Conservation (phyloP, 139 green algal species). For the Dunaliella sp. region DNA sequence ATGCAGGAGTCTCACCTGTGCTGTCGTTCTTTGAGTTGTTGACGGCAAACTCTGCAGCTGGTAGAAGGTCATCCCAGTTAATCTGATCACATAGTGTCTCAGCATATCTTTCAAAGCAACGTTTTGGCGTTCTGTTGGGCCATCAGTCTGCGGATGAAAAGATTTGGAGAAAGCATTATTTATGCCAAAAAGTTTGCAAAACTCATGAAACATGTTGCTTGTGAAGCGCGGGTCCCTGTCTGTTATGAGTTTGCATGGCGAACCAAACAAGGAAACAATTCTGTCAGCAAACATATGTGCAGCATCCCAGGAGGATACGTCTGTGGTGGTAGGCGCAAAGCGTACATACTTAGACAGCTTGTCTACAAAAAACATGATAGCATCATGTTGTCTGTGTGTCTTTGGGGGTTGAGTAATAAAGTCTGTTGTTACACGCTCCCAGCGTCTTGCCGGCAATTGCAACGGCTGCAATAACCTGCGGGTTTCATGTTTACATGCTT, state of each 20-base stretch:
- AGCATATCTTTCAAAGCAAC: no score
- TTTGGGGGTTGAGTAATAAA: constrained; percentile 30
- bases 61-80: no score
- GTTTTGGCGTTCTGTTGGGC: constrained; percentile 58
- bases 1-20: no score
- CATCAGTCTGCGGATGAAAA: constrained; percentile 64
- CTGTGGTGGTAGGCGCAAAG: neutral
- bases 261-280: constrained; percentile 25
- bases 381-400: constrained; percentile 21
- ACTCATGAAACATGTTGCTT: constrained; percentile 28
- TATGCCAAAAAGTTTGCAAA: constrained; percentile 30
- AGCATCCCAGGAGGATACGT: neutral
- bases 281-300: constrained; percentile 36
- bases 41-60: no score
- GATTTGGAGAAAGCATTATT: constrained; percentile 46
- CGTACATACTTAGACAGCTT: constrained; percentile 42
- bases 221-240: constrained; percentile 35
- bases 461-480: constrained; percentile 26
- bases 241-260: constrained; percentile 29
- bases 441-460: constrained; percentile 18
- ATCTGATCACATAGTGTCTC: no score
- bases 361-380: constrained; percentile 43
- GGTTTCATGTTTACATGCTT: constrained; percentile 24
- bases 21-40: no score
- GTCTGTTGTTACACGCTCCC: constrained; percentile 28